A percentile compares a stretch with the other conserved stretches of the same genome.
These are phyloP conservation scores for Sutorius australiensis DNA, from an alignment of 768 basidiomycete species.

Conservation along the genomic window DNA sequence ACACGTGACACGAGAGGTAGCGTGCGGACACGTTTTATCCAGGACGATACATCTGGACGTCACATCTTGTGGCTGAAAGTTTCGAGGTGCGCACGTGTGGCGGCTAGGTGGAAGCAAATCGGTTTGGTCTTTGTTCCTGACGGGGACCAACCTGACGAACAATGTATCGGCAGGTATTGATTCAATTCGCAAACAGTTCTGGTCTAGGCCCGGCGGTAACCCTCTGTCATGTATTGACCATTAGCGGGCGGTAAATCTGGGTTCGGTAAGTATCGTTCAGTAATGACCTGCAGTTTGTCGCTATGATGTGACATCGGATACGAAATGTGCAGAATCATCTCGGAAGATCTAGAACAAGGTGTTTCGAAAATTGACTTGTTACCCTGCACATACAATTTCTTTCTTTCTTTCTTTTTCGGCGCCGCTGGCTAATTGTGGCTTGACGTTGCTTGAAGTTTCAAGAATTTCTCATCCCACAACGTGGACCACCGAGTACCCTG, in stretches of 20 bases:
- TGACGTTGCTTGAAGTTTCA: constrained; percentile 12
- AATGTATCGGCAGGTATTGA: neutral
- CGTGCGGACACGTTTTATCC: neutral
- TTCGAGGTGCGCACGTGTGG: neutral
- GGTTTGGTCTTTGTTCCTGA: neutral
- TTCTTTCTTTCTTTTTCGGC: neutral
- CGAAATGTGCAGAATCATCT: neutral
- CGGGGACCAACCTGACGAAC: too few relatives aligned
- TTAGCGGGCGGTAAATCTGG: neutral
- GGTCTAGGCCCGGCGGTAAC: neutral
- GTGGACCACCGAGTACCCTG: neutral
- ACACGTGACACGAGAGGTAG: neutral
- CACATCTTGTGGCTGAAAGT: neutral
- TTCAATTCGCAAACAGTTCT: neutral
- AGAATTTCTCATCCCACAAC: neutral
- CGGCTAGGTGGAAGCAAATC: neutral
- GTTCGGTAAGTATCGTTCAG: neutral
- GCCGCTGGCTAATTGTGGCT: constrained; percentile 6
- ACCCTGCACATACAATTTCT: too few relatives aligned
- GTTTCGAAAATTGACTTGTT: too few relatives aligned
- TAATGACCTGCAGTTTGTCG: neutral
- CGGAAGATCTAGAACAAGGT: constrained; percentile 7
- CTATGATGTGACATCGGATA: neutral
- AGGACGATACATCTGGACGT: neutral
- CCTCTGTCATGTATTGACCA: neutral